These are phyloP conservation scores for Cytospora piceae DNA, from an alignment of 2,329 filamentous ascomycete genomes.

Conservation along the genomic window DNA sequence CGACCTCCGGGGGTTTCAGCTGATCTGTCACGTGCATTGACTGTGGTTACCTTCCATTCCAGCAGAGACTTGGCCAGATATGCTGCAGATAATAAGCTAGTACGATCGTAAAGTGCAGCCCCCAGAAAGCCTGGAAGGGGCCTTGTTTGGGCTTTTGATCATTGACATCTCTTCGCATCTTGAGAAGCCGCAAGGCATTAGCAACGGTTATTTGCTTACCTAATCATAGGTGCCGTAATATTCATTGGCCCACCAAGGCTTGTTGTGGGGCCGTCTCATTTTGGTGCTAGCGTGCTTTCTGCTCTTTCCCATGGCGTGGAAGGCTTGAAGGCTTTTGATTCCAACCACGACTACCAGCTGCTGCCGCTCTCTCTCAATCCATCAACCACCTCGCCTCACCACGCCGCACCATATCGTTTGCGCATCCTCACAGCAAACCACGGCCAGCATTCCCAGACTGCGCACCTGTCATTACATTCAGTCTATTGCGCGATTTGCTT, in stretches of 20 bases:
- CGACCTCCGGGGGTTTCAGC: conserved; percentile 13
- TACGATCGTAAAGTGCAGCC: neutral
- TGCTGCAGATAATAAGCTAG: neutral
- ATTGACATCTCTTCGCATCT: neutral
- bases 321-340: conserved; percentile 26
- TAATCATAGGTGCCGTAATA: neutral
- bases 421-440: conserved; percentile 17
- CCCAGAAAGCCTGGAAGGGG: neutral
- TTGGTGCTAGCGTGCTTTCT: conserved; percentile 6
- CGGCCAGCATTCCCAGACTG: neutral
- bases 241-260: neutral
- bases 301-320: conserved; percentile 24
- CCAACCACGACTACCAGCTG: conserved; percentile 19
- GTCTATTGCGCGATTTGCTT: conserved; percentile 12
- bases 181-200: neutral
- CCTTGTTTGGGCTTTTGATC: neutral
- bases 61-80: neutral
- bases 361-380: conserved; percentile 17
- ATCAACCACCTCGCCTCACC: conserved; percentile 19
- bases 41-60: neutral
- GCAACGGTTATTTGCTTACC: neutral
- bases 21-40: conserved; percentile 17
- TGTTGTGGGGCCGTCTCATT: conserved; percentile 1
- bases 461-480: conserved; percentile 8
- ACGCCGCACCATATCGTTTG: conserved; percentile 9